Base-by-base conservation (phyloP, 257 asterid genomes). In the Verbascum thapsus region DNA sequence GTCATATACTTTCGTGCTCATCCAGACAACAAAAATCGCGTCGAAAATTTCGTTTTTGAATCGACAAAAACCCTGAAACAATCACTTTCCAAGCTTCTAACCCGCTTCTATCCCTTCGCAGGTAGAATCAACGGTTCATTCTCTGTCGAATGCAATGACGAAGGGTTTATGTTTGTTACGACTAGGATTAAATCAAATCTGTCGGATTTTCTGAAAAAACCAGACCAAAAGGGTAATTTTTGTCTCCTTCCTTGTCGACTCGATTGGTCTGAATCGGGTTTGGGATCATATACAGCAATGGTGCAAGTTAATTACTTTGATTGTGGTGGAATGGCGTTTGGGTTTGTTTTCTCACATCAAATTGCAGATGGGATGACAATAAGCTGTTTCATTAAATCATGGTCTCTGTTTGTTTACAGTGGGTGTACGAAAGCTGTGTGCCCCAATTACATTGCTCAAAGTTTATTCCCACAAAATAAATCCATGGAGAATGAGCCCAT, bases 271-370 rank as follows among this genome's bases (percentile, higher is more conserved):
- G 53, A 11, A 0, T 9, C 37, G 1, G 72, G 48, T 3, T 7
- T 4, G 30, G 45, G 50, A 3, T 32, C 8, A n/a, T 53, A 53
- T 4, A 51, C 43, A 4, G 13, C 20, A 3, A 17, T 40, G 50
- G 35, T 69, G 5, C 69, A 65, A 34, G 32, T 70, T n/a, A 74
- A 9, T 44, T 7, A 8, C 17, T 69, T 69, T 7, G 70, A 70
- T 11, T 58, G 73, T 13, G 80, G 80, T 10, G 76, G 76, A 7
- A 4, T 64, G 1, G 61, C 64, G 8, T n/a, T 74, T 9, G 66
- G 58, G 0, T 58, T 17, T 2, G 43, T 58, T 37, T 47, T 70
- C 53, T 41, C 23, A 8, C 78, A 68, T 51, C 18, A 7, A 16
- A 26, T 63, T 0, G 64, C 54, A 0, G 79, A 68, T 16, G 75